A percentile compares a stretch with the other conserved stretches of the same genome.
phyloP scores from a whole-genome alignment of 2,329 filamentous ascomycete genomes.

The Lojkania enalia region DNA sequence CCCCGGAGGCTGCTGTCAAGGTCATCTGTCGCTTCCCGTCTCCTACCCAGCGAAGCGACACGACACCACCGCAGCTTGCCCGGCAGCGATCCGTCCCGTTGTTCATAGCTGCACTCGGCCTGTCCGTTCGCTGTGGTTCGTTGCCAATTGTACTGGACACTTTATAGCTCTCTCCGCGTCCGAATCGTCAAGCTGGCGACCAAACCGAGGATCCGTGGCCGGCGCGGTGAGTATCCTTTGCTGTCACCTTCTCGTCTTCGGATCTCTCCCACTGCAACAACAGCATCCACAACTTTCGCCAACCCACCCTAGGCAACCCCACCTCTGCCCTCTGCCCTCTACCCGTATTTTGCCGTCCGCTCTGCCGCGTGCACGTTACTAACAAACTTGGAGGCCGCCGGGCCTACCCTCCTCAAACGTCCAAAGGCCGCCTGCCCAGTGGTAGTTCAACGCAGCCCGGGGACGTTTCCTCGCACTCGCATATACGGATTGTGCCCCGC shows the following conservation, averaged over 20 bases:
- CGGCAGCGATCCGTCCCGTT: no score
- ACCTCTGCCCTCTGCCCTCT: neutral
- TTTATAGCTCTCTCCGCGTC: no score
- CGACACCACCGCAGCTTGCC: no score
- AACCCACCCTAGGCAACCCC: neutral
- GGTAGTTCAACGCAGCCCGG: conserved; percentile 15
- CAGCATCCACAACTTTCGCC: neutral
- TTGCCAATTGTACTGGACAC: no score
- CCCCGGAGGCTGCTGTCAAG: no score
- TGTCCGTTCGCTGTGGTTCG: no score
- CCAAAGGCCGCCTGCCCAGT: conserved; percentile 20
- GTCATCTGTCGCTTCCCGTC: no score
- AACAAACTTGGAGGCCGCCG: conserved; percentile 23
- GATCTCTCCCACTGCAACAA: neutral
- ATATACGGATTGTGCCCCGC: conserved; percentile 26
- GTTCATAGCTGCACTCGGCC: no score
- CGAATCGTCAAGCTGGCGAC: conserved; percentile 31
- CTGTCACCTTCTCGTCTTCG: neutral
- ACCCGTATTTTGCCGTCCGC: neutral
- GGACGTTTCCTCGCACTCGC: conserved; percentile 18
- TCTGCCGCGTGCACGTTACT: neutral
- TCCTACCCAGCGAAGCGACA: no score
- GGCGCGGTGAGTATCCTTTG: conserved; percentile 25
- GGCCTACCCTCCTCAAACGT: conserved; percentile 14
- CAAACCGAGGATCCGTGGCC: conserved; percentile 20